Evolutionary conservation across 2,329 filamentous ascomycete genomes (phyloP).

Genomic region (Paecilomyces fulvus): DNA sequence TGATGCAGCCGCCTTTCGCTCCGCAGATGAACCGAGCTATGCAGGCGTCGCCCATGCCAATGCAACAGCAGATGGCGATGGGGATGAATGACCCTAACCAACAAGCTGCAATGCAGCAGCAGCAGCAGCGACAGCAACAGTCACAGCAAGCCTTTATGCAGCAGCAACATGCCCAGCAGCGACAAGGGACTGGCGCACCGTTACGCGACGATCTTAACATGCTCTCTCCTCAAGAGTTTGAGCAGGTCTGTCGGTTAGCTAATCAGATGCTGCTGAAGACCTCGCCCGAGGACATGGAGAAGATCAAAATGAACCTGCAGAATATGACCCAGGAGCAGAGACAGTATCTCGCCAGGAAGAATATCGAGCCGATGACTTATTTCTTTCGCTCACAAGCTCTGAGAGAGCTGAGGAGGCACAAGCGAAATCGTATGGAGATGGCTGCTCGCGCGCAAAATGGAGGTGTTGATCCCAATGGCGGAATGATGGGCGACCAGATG

Average conservation of each 20-base stretch:
- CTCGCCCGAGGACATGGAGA: slow-evolving; percentile 37
- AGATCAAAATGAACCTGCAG: slow-evolving; percentile 39
- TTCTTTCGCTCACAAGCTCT: slow-evolving; percentile 44
- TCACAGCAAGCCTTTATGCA: slow-evolving; percentile 16
- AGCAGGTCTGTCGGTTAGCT: slow-evolving; percentile 39
- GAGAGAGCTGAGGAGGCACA: slow-evolving; percentile 30
- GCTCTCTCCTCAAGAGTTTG: slow-evolving; percentile 33
- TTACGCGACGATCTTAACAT: slow-evolving; percentile 26
- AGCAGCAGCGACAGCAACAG: slow-evolving; percentile 17
- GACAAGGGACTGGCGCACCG: slow-evolving; percentile 16
- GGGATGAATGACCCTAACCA: slow-evolving; percentile 25
- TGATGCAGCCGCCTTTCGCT: slow-evolving; percentile 38
- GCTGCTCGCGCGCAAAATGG: slow-evolving; percentile 19
- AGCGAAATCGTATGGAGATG: slow-evolving; percentile 23
- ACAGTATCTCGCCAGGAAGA: slow-evolving; percentile 35
- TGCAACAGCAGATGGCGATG: slow-evolving; percentile 30
- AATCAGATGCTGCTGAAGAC: slow-evolving; percentile 40
- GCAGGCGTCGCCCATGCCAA: slow-evolving; percentile 42
- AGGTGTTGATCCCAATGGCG: slow-evolving; percentile 20
- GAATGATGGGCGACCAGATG: slow-evolving; percentile 29
- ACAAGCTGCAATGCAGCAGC: slow-evolving; percentile 25
- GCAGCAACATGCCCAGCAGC: slow-evolving; percentile 24
- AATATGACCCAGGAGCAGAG: slow-evolving; percentile 41
- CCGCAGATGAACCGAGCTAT: slow-evolving; percentile 43
- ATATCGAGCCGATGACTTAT: slow-evolving; percentile 43